A percentile compares a stretch with the other conserved stretches of the same genome.
phyloP scores from a whole-genome alignment of 2,329 filamentous ascomycete species.

The Macrophomina pseudophaseolina region DNA sequence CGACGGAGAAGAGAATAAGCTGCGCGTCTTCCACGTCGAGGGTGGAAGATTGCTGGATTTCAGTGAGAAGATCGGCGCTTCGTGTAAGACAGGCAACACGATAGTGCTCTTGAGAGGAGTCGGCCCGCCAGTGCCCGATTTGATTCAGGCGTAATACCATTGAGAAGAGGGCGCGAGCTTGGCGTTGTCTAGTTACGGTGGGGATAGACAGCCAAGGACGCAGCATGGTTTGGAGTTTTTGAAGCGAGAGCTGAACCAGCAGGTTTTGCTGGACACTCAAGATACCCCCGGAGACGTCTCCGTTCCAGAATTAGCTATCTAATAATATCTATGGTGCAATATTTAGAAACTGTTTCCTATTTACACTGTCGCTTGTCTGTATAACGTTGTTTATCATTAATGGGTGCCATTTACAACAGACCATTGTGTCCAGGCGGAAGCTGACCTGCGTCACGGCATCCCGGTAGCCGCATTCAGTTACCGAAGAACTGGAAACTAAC shows the following conservation, averaged over 20 bases:
- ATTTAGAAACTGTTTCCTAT: not conserved
- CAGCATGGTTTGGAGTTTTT: slow-evolving; percentile 8
- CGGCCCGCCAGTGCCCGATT: slow-evolving; percentile 72
- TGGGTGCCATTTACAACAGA: not conserved
- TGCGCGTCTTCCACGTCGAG: slow-evolving; percentile 93
- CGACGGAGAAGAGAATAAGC: slow-evolving; percentile 74
- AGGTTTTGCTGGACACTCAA: not conserved
- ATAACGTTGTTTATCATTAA: not conserved
- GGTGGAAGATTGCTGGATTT: slow-evolving; percentile 86
- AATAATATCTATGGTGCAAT: not conserved
- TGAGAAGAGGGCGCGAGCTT: not conserved
- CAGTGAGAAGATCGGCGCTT: slow-evolving; percentile 78
- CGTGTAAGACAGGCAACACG: slow-evolving; percentile 81
- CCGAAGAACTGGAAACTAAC: not conserved
- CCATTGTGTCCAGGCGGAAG: not conserved
- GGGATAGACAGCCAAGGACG: not conserved
- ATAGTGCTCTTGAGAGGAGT: slow-evolving; percentile 87
- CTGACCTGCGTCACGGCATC: not conserved
- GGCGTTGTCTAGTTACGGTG: not conserved
- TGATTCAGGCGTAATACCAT: slow-evolving; percentile 60
- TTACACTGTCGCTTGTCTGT: not conserved
- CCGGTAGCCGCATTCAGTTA: not conserved
- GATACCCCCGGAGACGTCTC: slow-evolving; percentile 9
- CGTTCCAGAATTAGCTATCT: not conserved
- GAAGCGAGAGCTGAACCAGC: slow-evolving; percentile 8